Evolutionary conservation across 164 flowering plant genomes (phyloP).

Genomic region (Kingdonia uniflora): DNA sequence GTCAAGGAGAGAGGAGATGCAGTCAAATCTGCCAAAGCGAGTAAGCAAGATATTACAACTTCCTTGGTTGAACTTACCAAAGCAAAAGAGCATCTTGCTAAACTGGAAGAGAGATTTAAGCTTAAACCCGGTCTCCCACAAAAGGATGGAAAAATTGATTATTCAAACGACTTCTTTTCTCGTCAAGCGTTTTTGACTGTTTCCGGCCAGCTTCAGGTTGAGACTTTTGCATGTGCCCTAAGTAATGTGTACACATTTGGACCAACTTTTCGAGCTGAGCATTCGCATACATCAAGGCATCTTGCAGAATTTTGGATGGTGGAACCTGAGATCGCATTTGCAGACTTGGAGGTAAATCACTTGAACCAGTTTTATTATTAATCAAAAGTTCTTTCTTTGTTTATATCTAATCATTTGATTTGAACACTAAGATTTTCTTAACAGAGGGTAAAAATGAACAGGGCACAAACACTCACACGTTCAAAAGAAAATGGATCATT

Average conservation of each 20-base stretch:
- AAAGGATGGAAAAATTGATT: constrained; percentile 87
- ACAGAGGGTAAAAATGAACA: too few relatives aligned
- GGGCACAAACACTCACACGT: too few relatives aligned
- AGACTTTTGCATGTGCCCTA: constrained; percentile 77
- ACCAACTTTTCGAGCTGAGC: constrained; percentile 90
- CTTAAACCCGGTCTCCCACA: constrained; percentile 70
- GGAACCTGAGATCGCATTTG: constrained; percentile 95
- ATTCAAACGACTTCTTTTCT: constrained; percentile 71
- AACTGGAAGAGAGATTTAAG: constrained; percentile 63
- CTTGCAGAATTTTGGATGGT: constrained; percentile 99
- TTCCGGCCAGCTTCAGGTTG: constrained; percentile 90
- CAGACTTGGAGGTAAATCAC: constrained; percentile 64
- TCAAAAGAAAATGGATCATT: too few relatives aligned
- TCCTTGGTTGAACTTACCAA: constrained; percentile 54
- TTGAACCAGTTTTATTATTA: too few relatives aligned
- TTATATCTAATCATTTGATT: too few relatives aligned
- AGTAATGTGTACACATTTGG: constrained; percentile 93
- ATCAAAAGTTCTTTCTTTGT: too few relatives aligned
- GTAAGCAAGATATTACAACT: constrained; percentile 45
- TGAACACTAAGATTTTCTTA: too few relatives aligned
- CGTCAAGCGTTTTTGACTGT: constrained; percentile 93
- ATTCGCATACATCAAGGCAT: constrained; percentile 96
- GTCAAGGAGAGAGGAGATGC: constrained; percentile 64
- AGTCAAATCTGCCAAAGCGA: constrained; percentile 54
- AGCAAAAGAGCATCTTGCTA: constrained; percentile 62